Percentiles rank a stretch among this genome's conserved stretches.
Conservation (phyloP, 2,329 filamentous ascomycete genomes). For the Pseudocercospora musae region DNA sequence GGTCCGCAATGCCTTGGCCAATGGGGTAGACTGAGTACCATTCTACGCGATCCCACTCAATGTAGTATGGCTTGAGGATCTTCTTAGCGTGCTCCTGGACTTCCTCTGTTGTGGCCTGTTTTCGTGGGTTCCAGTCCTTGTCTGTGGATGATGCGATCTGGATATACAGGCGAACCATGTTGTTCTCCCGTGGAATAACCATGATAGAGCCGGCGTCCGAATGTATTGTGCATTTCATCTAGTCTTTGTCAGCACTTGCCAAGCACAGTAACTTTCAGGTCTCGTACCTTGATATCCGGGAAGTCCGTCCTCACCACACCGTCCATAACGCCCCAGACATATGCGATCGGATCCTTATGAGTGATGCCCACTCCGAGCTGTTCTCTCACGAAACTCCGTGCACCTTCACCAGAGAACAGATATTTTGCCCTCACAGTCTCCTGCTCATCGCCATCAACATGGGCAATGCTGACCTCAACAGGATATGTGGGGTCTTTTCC, state of each 20-base stretch:
- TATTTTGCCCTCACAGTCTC: slow-evolving; percentile 66
- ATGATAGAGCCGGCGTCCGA: slow-evolving; percentile 62
- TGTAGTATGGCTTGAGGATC: slow-evolving; percentile 58
- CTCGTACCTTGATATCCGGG: slow-evolving; percentile 57
- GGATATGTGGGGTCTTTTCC: slow-evolving; percentile 67
- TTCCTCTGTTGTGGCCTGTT: slow-evolving; percentile 57
- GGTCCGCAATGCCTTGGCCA: slow-evolving; percentile 63
- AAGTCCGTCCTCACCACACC: slow-evolving; percentile 62
- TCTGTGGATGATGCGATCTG: slow-evolving; percentile 63
- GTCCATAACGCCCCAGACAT: slow-evolving; percentile 67
- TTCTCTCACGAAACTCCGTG: slow-evolving; percentile 58
- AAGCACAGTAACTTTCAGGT: neutral
- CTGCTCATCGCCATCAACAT: slow-evolving; percentile 66
- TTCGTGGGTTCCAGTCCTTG: slow-evolving; percentile 59
- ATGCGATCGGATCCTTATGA: slow-evolving; percentile 61
- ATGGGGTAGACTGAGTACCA: slow-evolving; percentile 67
- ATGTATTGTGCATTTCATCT: slow-evolving; percentile 67
- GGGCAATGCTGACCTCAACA: slow-evolving; percentile 72
- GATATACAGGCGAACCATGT: slow-evolving; percentile 55
- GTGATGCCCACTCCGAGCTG: slow-evolving; percentile 64
- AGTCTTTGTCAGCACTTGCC: slow-evolving; percentile 3
- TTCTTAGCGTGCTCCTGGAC: slow-evolving; percentile 57
- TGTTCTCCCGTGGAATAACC: slow-evolving; percentile 57
- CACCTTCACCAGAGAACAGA: slow-evolving; percentile 61
- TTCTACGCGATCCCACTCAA: slow-evolving; percentile 62